Base-by-base conservation (phyloP, 164 flowering plant species). In the Tinospora cordifolia region DNA sequence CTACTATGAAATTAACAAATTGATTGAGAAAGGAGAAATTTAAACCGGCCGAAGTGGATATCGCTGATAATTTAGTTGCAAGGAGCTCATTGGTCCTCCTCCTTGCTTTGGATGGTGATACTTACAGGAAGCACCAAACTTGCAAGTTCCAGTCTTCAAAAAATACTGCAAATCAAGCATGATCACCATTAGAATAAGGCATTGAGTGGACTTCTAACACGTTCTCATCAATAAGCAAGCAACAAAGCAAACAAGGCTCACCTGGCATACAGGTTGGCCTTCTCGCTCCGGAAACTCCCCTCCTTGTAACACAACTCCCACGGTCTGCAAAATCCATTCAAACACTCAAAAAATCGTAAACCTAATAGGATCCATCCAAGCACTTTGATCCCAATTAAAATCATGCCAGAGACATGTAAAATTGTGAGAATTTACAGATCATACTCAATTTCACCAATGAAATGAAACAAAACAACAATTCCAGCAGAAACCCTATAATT, bases 81-180 rank as follows among this genome's bases (percentile, higher is more conserved):
- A 87, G 9, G 89, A 73, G 63, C 72, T 81, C 57, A 72, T 66
- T 66, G 89, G 67, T 75, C 87, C 89, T 62, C 76, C 82, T 77
- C 85, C 96, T 44, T 86, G 79, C 76, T 79, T 87, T 14, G 99
- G 99, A 76, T 95, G 99, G 83, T 95, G 90, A 77, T 85, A 92
- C 83, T 95, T 95, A 81, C 99, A 95, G 25, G 98, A 84, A 72
- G 88, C 69, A 69, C 99, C 99, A 78, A 86, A 95, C 82, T 87
- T 95, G 77, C 99, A 95, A 59, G 83, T 81, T 46, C 99, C 98
- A 24, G 94, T 91, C 82, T 88, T 83, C 91, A 92, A 75, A 76
- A 74, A 95, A 74, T 85, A 90, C 99, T 95, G 89, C 82, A 82
- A 47, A 76, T 57, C 2, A 38, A 47, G 38, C 38, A 65, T 19